phyloP scores from a whole-genome alignment of 192 early-diverging fungal species.

The Coemansia pectinata region DNA sequence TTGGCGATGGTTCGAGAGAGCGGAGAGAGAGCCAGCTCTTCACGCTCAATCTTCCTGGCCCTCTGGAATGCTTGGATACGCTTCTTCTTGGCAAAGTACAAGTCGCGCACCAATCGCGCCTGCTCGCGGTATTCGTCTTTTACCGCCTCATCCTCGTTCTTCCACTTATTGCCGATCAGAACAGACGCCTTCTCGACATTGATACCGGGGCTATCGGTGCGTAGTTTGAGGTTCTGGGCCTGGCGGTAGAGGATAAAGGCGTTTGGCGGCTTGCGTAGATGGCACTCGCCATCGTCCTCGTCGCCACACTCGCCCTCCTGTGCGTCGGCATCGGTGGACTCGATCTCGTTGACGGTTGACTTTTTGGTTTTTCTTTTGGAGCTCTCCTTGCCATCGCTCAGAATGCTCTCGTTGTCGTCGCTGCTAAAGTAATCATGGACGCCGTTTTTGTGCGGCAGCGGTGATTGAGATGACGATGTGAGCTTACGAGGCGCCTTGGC shows the following conservation, averaged over 20 bases:
- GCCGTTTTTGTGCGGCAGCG: neutral
- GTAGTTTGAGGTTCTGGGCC: constrained; percentile 26
- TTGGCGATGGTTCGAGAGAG: constrained; percentile 7
- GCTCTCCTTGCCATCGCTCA: neutral
- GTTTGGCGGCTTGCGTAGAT: constrained; percentile 46
- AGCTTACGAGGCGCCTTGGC: constrained; percentile 7
- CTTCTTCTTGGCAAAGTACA: constrained; percentile 52
- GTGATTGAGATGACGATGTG: neutral
- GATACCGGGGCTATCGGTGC: constrained; percentile 15
- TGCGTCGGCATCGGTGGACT: neutral
- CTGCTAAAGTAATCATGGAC: neutral
- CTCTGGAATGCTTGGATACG: constrained; percentile 21
- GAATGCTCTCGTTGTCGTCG: neutral
- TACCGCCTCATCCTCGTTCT: constrained; percentile 17
- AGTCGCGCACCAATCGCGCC: constrained; percentile 23
- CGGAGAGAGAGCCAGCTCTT: constrained; percentile 4
- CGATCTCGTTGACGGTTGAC: neutral
- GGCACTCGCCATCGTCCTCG: neutral
- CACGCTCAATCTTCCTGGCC: constrained; percentile 29
- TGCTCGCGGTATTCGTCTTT: constrained; percentile 20
- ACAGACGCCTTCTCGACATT: constrained; percentile 35
- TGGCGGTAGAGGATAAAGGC: constrained; percentile 47
- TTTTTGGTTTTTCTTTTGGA: neutral
- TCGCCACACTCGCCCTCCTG: neutral
- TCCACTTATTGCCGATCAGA: constrained; percentile 40